Conservation (phyloP, 768 basidiomycete genomes). For the Nidularia sp. region DNA sequence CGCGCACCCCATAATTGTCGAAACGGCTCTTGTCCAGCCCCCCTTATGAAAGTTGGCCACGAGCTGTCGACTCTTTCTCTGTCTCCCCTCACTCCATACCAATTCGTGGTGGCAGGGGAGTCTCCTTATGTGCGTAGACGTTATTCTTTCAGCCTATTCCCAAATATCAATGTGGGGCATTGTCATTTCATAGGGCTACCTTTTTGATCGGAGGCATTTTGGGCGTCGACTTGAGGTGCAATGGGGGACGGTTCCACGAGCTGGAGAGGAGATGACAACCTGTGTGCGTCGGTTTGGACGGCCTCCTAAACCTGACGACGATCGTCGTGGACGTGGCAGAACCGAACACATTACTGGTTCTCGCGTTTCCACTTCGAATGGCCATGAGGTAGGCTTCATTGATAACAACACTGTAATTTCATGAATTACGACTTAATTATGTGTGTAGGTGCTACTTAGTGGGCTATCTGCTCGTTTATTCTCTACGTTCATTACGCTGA, state of each 20-base stretch:
- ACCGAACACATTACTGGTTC: slow-evolving; percentile 72
- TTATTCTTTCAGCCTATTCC: slow-evolving; percentile 3
- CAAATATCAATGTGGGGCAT: neutral
- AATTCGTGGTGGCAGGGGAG: slow-evolving; percentile 82
- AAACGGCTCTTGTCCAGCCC: slow-evolving; percentile 56
- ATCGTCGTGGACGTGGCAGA: slow-evolving; percentile 18
- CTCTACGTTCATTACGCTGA: neutral
- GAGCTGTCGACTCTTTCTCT: slow-evolving; percentile 71
- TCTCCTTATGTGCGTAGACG: slow-evolving; percentile 60
- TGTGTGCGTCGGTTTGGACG: slow-evolving; percentile 83
- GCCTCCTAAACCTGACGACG: slow-evolving; percentile 6
- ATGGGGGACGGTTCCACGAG: slow-evolving; percentile 58
- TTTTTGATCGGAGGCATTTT: slow-evolving; percentile 79
- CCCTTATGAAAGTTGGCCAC: slow-evolving; percentile 62
- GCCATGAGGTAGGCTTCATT: slow-evolving; percentile 72
- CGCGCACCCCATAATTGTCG: slow-evolving; percentile 66
- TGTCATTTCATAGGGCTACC: slow-evolving; percentile 50
- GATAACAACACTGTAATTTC: too few relatives aligned
- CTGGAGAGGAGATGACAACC: slow-evolving; percentile 52
- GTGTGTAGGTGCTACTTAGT: slow-evolving; percentile 59
- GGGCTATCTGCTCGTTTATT: too few relatives aligned
- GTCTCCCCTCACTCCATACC: slow-evolving; percentile 77
- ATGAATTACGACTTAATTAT: neutral
- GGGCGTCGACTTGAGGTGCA: slow-evolving; percentile 58
- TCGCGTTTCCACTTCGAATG: slow-evolving; percentile 66